Evolutionary conservation across 2,329 filamentous ascomycete genomes (phyloP).

Genomic region (Verticillium longisporum): DNA sequence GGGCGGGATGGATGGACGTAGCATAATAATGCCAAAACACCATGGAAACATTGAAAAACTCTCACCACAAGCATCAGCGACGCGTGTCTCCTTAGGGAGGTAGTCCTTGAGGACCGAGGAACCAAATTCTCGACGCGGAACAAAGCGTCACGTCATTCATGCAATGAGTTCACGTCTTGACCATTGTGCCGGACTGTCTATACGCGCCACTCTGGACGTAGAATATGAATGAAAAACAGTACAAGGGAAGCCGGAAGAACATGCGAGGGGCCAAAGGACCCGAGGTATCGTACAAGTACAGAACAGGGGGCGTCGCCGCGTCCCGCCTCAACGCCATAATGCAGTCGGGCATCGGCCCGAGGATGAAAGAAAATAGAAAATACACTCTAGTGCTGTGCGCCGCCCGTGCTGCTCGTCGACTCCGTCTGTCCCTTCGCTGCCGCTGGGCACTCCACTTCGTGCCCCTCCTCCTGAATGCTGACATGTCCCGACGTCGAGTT

Average conservation of each 20-base stretch:
- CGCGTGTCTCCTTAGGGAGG: not conserved
- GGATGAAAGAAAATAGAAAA: not conserved
- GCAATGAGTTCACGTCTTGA: too few relatives aligned
- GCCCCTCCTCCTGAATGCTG: not conserved
- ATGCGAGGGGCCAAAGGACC: not conserved
- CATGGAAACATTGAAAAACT: not conserved
- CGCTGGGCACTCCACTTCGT: not conserved
- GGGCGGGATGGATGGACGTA: not conserved
- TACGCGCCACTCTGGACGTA: too few relatives aligned
- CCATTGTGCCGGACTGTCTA: too few relatives aligned
- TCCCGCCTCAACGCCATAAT: not conserved
- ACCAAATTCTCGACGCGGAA: too few relatives aligned
- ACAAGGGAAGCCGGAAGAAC: too few relatives aligned
- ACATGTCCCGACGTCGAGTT: slow-evolving; percentile 1
- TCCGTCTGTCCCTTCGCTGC: not conserved
- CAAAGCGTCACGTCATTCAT: too few relatives aligned
- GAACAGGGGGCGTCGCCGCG: not conserved
- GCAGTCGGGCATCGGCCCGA: not conserved
- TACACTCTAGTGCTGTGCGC: not conserved
- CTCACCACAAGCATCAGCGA: not conserved
- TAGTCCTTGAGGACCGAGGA: too few relatives aligned
- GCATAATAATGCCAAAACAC: not conserved
- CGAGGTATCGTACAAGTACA: slow-evolving; percentile 4
- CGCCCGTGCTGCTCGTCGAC: not conserved
- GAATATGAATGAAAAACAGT: not conserved